Evolutionary conservation across 108 stramenopile genomes (phyloP), one percentile per base, ranked within the genome.

Genomic region (Skeletonema menzelii): DNA sequence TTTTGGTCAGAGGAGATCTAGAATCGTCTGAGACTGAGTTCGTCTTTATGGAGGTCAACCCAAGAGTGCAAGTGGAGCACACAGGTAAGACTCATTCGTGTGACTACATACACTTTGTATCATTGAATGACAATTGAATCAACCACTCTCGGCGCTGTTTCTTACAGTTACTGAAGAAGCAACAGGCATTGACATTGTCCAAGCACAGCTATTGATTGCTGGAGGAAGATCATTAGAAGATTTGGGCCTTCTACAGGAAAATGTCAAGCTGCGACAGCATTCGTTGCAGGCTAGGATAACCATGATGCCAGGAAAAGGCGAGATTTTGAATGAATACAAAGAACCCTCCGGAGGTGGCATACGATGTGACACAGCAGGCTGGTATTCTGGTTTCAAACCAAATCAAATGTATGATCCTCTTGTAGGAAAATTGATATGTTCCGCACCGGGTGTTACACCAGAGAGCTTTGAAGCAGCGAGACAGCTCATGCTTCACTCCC

Each of bases 11-110:
- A 56, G 85, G 82, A 58, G 70, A 92, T 57, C 76, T 87, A 47
- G 53, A 79, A 40, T 86, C 88, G 44, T 59, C 81, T 14, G 70
- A 72, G 34, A 46, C 76, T 61, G 82, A 75, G 49, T 82, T 89
- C 76, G 94, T 86, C 26, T 96, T 96, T 85, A 92, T 95, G 81
- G 95, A 96, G 69, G 88, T 96, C 70, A 96, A 96, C 77, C 91
- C 95, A 0, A 82, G 95, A 11, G 73, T 96, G 20, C 92, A 95
- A 74, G 94, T 95, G 61, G 94, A 95, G 63, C 94, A 95, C 79
- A 95, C 94, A 7, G 92, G 46, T 47, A 19, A 47, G 46, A 47
- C n/a, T 47, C 0, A 6, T 47, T 17, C 1, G 5, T n/a, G 3
- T 47, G 3, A 47, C 46, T 5, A 19, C n/a, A 5, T 5, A 0